Evolutionary conservation across 768 basidiomycete species (phyloP), one percentile per base, ranked within the genome.

Genomic region (Tylopilus sp.): DNA sequence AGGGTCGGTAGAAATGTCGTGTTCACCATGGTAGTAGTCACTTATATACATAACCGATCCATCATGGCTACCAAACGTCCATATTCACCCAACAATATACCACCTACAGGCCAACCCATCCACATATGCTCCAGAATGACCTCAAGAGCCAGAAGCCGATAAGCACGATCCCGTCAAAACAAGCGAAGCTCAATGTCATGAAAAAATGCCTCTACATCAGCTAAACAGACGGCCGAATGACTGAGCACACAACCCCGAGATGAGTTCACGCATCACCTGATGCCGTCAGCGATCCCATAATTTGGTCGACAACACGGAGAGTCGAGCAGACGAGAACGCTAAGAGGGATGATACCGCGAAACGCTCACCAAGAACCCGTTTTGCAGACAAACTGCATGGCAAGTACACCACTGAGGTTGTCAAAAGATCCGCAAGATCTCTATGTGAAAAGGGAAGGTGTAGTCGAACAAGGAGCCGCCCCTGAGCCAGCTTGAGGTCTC

Each of bases 251-350:
- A 79, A 56, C 3, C 64, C 60, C 43, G 84, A 61, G 55, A 88
- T 80, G 17, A 70, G 58, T 42, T 81, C 73, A 3, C 85, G 76
- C 63, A 86, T 80, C 15, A 82, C 48, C 53, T 86, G 84, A 57
- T 88, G 86, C 86, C 85, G 87, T 23, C 80, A 71, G 42, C 56
- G 64, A 0, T 77, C 71, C 86, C 86, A 88, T 40, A 84, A 78
- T 7, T 86, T 77, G 36, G 72, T 69, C 11, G 80, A 65, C 22
- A 60, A 42, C 79, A 87, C 3, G 86, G 86, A 6, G 68, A 39
- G 47, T 78, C 66, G 66, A 85, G 86, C 4, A 81, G 49, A 1
- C 82, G 85, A 0, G 85, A 86, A 81, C 84, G 86, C 44, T 80
- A 72, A 4, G 69, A 68, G 0, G 77, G 76, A 28, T 65, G 58